phyloP scores from a whole-genome alignment of 371 early-diverging fungal genomes.

The Mycotypha africana region DNA sequence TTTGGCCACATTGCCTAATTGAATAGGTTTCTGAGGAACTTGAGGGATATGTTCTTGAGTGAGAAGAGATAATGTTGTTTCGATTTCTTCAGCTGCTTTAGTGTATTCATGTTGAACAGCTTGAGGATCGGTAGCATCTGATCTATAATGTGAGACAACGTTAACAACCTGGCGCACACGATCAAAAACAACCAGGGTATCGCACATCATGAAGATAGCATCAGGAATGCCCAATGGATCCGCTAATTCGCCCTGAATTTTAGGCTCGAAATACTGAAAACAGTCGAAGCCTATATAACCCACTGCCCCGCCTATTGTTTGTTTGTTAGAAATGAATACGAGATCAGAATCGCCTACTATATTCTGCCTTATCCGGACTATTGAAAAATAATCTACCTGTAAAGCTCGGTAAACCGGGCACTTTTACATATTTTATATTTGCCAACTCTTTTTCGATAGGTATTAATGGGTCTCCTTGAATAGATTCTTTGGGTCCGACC shows the following conservation, averaged over 20 bases:
- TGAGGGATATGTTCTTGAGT: conserved; percentile 46
- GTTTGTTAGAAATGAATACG: neutral
- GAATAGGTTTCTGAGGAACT: conserved; percentile 65
- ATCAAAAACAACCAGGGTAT: conserved; percentile 92
- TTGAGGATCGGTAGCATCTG: conserved; percentile 49
- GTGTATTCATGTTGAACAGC: conserved; percentile 60
- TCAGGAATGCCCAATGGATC: conserved; percentile 93
- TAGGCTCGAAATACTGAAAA: conserved; percentile 94
- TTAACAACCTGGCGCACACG: conserved; percentile 87
- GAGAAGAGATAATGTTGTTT: conserved; percentile 58
- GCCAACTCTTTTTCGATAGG: conserved; percentile 80
- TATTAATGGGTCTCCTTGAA: conserved; percentile 84
- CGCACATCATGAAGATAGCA: conserved; percentile 88
- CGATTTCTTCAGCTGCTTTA: conserved; percentile 58
- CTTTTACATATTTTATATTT: conserved; percentile 66
- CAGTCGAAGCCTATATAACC: conserved; percentile 97
- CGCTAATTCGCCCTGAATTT: conserved; percentile 63
- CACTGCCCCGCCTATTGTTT: conserved; percentile 80
- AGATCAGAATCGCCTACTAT: too few relatives aligned
- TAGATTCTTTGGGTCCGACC: conserved; percentile 64
- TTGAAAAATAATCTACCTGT: conserved; percentile 60
- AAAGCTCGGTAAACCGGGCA: conserved; percentile 83
- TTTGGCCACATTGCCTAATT: conserved; percentile 51
- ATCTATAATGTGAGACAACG: conserved; percentile 85
- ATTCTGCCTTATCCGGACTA: too few relatives aligned